Evolutionary conservation across 345 rosid genomes (phyloP), one percentile per base, ranked within the genome.

Genomic region (Hibiscus tridactylites): DNA sequence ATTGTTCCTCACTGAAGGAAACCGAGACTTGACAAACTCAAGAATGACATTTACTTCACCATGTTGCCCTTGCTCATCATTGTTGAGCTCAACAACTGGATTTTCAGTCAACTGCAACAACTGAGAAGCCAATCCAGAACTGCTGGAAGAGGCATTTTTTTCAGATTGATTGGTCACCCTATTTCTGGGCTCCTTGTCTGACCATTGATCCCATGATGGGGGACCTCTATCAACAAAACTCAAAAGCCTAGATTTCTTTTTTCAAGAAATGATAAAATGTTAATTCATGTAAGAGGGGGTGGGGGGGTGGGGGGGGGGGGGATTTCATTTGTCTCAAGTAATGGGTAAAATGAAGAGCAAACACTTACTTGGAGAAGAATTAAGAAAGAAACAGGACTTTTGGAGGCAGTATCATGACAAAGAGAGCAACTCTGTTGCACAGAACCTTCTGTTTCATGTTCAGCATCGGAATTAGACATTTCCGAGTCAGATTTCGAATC

Each of bases 221-320:
- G 89, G 83, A 9, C 86, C 90, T 83, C 84, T 85, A 70, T 92
- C 89, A 70, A 85, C 86, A 73, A 92, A 81, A 80, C 91, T 90
- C 83, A 82, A 64, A 76, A 95, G 88, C 90, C 88, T 90, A 67
- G 98, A 95, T 88, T 88, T 95, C 99, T 95, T 77, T 82, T 61
- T 65, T 58, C 33, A 77, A 77, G 65, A 79, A 68, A 26, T 39
- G 77, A 72, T 47, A 59, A 62, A 66, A 73, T 39, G 47, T 76
- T 70, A 74, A 58, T 58, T 58, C 31, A 62, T 67, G 70, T 60
- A 39, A 39, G 44, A 39, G 24, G 4, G n/a, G n/a, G 50, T 5
- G 21, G 3, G 12, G 15, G 8, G 19, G 4, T 39, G 13, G 21
- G 3, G 12, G 4, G 50, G 13, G 21, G 3, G 12, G 15, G 8